Evolutionary conservation across 305 asterid species (phyloP), one percentile per base, ranked within the genome.

Genomic region (Fraxinus paxiana): DNA sequence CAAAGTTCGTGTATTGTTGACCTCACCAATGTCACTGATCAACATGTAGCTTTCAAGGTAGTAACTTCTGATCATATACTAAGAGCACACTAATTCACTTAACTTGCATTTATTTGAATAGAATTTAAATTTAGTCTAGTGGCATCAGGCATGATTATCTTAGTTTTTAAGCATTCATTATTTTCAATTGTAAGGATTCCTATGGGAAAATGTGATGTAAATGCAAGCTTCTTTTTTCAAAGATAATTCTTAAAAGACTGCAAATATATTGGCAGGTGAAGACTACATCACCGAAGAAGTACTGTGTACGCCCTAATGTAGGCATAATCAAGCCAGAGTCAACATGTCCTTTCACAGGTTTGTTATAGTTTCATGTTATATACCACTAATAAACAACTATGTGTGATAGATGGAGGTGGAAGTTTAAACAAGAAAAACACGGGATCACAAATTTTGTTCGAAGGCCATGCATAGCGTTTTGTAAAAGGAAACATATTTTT

Each of bases 261-360:
- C 9, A 71, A 37, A 79, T 37, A 73, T 80, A 83, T 78, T 89
- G 82, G 72, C 91, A 94, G 98, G 97, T 94, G 71, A 94, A 93
- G 86, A 94, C 98, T 71, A 94, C 98, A 77, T 92, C 97, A 17
- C 98, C 97, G 8, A 94, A 91, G 91, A 94, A 89, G 85, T 94
- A 92, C 84, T 92, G 96, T 20, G 98, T 94, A 78, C 87, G 95
- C 76, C 98, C 97, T 67, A 94, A 94, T 87, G 88, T 86, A 77
- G 98, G 98, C 73, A 88, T 94, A 79, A 85, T 94, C 87, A 93
- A 88, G 89, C 98, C 97, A 80, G 91, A 88, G 35, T 87, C 97
- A 78, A 83, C 92, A 70, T 85, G 84, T 86, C 92, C 88, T 72
- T 92, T 94, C 84, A 92, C 91, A 87, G 97, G 98, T 94, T 88